phyloP scores from a whole-genome alignment of 176 grass and related monocot genomes.

The Typha latifolia region DNA sequence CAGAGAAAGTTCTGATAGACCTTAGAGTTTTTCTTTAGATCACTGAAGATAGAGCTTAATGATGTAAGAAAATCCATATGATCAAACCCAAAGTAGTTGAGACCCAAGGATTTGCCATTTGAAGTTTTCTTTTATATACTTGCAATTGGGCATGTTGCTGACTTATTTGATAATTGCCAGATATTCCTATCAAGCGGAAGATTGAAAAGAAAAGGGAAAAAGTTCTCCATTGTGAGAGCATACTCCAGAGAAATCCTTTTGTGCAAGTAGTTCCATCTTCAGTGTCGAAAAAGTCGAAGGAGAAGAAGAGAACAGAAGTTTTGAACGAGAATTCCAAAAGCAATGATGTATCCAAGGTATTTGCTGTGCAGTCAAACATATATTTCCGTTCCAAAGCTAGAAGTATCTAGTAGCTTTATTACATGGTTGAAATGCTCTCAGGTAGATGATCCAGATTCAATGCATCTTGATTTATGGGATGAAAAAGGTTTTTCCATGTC shows the following conservation, averaged over 20 bases:
- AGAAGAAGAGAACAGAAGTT: constrained; percentile 31
- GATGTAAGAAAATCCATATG: neutral
- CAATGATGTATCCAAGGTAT: constrained; percentile 39
- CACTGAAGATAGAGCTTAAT: neutral
- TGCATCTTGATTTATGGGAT: constrained; percentile 62
- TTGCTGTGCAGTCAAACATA: neutral
- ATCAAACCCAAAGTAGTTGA: neutral
- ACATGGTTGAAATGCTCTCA: constrained; percentile 6
- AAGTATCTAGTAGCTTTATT: constrained; percentile 12
- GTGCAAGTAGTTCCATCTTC: constrained; percentile 70
- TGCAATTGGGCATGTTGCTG: neutral
- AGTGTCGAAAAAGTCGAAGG: constrained; percentile 47
- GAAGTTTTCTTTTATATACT: constrained; percentile 1
- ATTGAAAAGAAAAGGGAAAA: constrained; percentile 74
- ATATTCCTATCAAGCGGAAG: constrained; percentile 64
- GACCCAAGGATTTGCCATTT: neutral
- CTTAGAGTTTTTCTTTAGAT: neutral
- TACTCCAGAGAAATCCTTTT: constrained; percentile 62
- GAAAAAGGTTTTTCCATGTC: constrained; percentile 12
- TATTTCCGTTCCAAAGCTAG: constrained; percentile 1
- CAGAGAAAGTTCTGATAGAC: neutral
- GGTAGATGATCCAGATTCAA: constrained; percentile 33
- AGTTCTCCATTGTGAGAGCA: constrained; percentile 65
- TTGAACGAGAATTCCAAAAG: constrained; percentile 8
- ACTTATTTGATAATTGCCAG: constrained; percentile 12